phyloP scores from a whole-genome alignment of 805 yeast genomes.

The Yarrowia sp. region DNA sequence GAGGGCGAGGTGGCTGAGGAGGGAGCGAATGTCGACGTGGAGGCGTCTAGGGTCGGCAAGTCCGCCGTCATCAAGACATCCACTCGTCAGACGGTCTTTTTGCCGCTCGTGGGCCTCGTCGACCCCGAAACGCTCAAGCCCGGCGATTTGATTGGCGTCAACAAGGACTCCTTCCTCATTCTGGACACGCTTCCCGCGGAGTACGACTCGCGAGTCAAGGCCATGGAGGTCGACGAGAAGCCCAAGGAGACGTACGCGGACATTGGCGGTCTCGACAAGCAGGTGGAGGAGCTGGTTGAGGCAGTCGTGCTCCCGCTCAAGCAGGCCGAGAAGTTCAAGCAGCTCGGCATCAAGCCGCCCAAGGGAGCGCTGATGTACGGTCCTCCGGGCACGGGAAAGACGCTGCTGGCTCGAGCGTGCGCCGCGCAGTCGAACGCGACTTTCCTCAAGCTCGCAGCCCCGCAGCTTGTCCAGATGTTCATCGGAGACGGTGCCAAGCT shows the following conservation, averaged over 20 bases:
- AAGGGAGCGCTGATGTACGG: constrained; percentile 99
- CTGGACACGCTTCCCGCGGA: constrained; percentile 95
- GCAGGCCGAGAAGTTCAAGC: constrained; percentile 93
- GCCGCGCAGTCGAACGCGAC: constrained; percentile 99
- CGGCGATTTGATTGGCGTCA: constrained; percentile 96
- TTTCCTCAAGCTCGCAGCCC: constrained; percentile 92
- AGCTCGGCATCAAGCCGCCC: constrained; percentile 94
- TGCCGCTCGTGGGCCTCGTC: constrained; percentile 93
- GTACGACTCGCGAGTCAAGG: constrained; percentile 95
- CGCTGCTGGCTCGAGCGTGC: constrained; percentile 94
- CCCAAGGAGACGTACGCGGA: constrained; percentile 97
- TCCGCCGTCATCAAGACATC: constrained; percentile 98
- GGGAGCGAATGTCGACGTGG: constrained; percentile 93
- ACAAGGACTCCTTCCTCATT: constrained; percentile 91
- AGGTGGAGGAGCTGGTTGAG: constrained; percentile 95
- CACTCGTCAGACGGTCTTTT: constrained; percentile 93
- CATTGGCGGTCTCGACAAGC: constrained; percentile 97
- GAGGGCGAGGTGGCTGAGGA: constrained; percentile 75
- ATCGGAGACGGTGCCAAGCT: constrained; percentile 98
- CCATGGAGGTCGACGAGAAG: constrained; percentile 99
- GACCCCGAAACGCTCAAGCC: constrained; percentile 91
- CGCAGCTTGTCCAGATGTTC: constrained; percentile 97
- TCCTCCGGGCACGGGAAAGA: constrained; percentile 99
- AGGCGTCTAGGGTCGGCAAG: constrained; percentile 86
- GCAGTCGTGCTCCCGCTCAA: constrained; percentile 98